Conservation (phyloP, 805 yeast species). For the Maudiozyma turicensis region DNA sequence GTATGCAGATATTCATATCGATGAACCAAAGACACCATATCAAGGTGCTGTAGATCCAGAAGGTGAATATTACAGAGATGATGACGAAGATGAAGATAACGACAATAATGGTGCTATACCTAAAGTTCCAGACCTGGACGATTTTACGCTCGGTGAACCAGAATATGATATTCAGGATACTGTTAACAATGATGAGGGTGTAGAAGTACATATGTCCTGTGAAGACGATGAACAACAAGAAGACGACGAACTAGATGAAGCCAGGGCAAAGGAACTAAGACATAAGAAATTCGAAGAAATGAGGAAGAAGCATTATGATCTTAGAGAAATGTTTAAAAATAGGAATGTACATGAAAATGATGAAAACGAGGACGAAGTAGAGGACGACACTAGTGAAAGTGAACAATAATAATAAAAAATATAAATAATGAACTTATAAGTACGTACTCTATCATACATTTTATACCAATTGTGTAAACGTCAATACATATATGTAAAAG, state of each 20-base stretch:
- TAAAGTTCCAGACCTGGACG: constrained; percentile 33
- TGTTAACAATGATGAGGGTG: constrained; percentile 23
- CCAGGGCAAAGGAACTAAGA: constrained; percentile 45
- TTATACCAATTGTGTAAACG: no score
- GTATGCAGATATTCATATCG: constrained; percentile 43
- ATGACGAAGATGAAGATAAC: constrained; percentile 45
- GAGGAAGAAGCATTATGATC: constrained; percentile 73
- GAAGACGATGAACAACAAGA: constrained; percentile 27
- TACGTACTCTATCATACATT: no score
- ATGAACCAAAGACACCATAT: constrained; percentile 93
- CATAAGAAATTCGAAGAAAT: constrained; percentile 64
- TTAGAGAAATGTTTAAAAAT: constrained; percentile 34
- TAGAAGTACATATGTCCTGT: constrained; percentile 32
- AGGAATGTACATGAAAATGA: constrained; percentile 11
- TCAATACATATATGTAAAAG: no score
- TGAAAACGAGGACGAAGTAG: constrained; percentile 24
- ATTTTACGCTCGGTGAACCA: constrained; percentile 50
- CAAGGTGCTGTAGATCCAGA: constrained; percentile 80
- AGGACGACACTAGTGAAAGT: constrained; percentile 28
- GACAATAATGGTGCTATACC: constrained; percentile 15
- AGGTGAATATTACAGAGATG: constrained; percentile 69
- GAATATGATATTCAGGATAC: constrained; percentile 34
- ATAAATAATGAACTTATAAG: background rate
- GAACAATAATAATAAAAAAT: background rate
- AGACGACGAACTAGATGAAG: constrained; percentile 32